A percentile compares a stretch with the other conserved stretches of the same genome.
phyloP scores from a whole-genome alignment of 2,329 filamentous ascomycete species.

The Septoria petroselini region DNA sequence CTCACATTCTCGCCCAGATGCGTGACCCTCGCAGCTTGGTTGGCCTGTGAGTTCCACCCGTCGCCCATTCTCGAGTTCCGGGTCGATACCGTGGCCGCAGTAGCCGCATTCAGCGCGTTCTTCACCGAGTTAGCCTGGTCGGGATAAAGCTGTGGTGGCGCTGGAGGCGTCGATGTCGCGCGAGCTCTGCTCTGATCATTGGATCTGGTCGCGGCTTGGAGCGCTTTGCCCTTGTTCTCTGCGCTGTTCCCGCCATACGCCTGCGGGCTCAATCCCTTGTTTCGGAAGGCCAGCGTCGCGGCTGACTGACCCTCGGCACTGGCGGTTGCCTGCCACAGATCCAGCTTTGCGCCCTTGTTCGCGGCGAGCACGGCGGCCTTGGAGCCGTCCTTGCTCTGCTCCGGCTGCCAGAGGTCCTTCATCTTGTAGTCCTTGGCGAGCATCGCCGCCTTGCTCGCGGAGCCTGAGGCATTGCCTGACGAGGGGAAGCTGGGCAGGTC shows the following conservation, averaged over 20 bases:
- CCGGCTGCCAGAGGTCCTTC: slow-evolving; percentile 62
- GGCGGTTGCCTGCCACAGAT: slow-evolving; percentile 52
- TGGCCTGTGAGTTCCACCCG: slow-evolving; percentile 47
- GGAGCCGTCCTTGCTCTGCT: slow-evolving; percentile 63
- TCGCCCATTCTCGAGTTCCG: slow-evolving; percentile 24
- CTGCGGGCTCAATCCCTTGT: slow-evolving; percentile 47
- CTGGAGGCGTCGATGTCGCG: slow-evolving; percentile 58
- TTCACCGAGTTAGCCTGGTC: slow-evolving; percentile 59
- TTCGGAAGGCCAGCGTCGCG: slow-evolving; percentile 64
- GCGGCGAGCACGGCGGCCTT: slow-evolving; percentile 71
- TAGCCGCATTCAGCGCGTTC: slow-evolving; percentile 72
- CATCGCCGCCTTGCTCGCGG: slow-evolving; percentile 58
- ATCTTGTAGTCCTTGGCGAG: slow-evolving; percentile 60
- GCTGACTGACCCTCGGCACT: slow-evolving; percentile 62
- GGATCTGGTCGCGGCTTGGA: slow-evolving; percentile 75
- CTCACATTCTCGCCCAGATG: slow-evolving; percentile 64
- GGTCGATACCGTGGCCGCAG: slow-evolving; percentile 42
- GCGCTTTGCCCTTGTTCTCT: slow-evolving; percentile 61
- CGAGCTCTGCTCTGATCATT: slow-evolving; percentile 61
- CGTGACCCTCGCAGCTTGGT: slow-evolving; percentile 61
- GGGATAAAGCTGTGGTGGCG: slow-evolving; percentile 49
- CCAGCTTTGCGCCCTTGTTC: slow-evolving; percentile 51
- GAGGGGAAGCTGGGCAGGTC: slow-evolving; percentile 74
- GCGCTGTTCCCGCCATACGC: slow-evolving; percentile 48
- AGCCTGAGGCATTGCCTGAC: slow-evolving; percentile 66